Base-by-base conservation (phyloP, 345 rosid genomes). In the Carallia brachiata region DNA sequence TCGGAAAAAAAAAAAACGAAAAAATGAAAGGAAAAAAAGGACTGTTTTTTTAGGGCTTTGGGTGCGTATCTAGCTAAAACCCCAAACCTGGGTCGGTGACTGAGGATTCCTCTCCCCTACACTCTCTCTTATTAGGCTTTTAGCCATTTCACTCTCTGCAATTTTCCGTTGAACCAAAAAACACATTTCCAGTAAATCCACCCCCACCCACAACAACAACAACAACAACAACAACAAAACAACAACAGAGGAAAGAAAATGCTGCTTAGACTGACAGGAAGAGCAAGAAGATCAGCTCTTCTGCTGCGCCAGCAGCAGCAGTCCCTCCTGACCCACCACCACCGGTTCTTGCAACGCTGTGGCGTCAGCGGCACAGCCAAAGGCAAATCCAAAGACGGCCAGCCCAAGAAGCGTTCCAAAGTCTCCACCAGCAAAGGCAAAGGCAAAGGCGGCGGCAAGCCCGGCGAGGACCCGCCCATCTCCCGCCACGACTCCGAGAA, bases 281-380 rank as follows among this genome's bases (percentile, higher is more conserved):
- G 36, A 60, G 6, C 62, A 10, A 66, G 17, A 32, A 32, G 2
- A 32, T 32, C 34, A 32, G 2, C 34, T 32, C 34, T 32, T 2
- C 34, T 32, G 34, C 34, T 32, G 34, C 16, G 17, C 12, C 48
- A 40, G 10, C 8, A 40, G 48, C 2, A 40, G 10, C 15, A 12
- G n/a, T 56, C 65, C 12, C 72, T 77, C 9, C 61, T 68, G 16
- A 68, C 70, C 4, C 36, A 72, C 13, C 0, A 63, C 8, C 37
- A 71, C 65, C 79, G 81, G 55, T 67, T 84, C 69, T 23, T 78
- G 40, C 94, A 87, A 55, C 81, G 79, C 17, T 84, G 88, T 71
- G 82, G 77, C 47, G 90, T 75, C 12, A 82, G 90, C 64, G 80
- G 97, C 72, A 89, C 94, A 10, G 80, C 90, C 0, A 91, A 89